Percentiles rank a stretch among this genome's conserved stretches.
Conservation (phyloP, 1,284 basidiomycete genomes). For the Coniophora puteana region DNA sequence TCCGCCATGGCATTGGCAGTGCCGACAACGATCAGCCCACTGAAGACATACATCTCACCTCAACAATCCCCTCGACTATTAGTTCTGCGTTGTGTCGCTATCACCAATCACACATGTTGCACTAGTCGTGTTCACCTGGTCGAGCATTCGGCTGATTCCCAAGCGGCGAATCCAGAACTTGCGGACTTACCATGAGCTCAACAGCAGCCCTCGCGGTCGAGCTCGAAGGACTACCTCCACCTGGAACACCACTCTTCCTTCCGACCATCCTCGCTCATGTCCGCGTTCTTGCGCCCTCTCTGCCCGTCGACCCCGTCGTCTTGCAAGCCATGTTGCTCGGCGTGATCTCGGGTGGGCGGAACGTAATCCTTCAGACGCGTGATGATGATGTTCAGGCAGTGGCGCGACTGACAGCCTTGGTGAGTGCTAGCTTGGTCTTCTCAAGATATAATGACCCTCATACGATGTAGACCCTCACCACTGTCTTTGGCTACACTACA, state of each 20-base stretch:
- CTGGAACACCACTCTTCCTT: constrained; percentile 51
- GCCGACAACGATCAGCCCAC: too few relatives aligned
- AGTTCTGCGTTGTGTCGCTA: too few relatives aligned
- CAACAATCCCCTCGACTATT: too few relatives aligned
- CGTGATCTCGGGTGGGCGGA: constrained; percentile 54
- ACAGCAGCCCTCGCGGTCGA: too few relatives aligned
- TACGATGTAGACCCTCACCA: constrained; percentile 47
- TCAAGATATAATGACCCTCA: not conserved
- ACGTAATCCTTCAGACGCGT: constrained; percentile 56
- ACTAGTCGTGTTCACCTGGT: too few relatives aligned
- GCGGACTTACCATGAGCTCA: too few relatives aligned
- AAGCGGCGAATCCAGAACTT: too few relatives aligned
- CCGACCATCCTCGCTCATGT: constrained; percentile 46
- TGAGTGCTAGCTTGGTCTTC: too few relatives aligned
- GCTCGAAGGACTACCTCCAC: constrained; percentile 17
- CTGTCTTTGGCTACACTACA: constrained; percentile 53
- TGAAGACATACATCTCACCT: too few relatives aligned
- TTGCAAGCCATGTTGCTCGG: constrained; percentile 65
- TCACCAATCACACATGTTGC: too few relatives aligned
- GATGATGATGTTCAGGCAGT: constrained; percentile 60
- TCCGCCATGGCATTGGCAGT: too few relatives aligned
- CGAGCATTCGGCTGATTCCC: too few relatives aligned
- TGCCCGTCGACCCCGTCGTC: constrained; percentile 60
- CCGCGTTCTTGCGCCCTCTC: constrained; percentile 34
- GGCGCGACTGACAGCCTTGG: constrained; percentile 50